Evolutionary conservation across 2,329 filamentous ascomycete genomes (phyloP).

Genomic region (Keithomyces neogunnii): DNA sequence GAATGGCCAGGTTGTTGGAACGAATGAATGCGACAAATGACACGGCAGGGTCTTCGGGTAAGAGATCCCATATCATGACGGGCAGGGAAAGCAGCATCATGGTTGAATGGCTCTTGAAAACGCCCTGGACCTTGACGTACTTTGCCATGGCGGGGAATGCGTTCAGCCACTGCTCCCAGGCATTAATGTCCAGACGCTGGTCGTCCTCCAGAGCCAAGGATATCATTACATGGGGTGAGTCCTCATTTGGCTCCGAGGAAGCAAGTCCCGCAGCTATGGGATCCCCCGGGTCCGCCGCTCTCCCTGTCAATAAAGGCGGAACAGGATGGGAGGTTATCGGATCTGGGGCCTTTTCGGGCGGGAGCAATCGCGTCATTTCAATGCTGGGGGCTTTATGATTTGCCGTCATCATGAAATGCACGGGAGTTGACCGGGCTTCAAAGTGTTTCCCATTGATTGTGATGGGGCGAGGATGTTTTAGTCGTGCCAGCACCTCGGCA

Average conservation of each 20-base stretch:
- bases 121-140: constrained; percentile 51
- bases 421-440: constrained; percentile 49
- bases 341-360: constrained; percentile 16
- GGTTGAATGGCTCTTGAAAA: constrained; percentile 54
- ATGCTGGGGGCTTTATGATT: constrained; percentile 52
- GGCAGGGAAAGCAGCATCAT: constrained; percentile 49
- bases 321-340: constrained; percentile 14
- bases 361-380: constrained; percentile 35
- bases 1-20: constrained; percentile 43
- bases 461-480: constrained; percentile 51
- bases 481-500: constrained; percentile 48
- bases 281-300: constrained; percentile 16
- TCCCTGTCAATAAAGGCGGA: constrained; percentile 15
- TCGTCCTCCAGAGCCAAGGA: constrained; percentile 51
- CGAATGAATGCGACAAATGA: constrained; percentile 51
- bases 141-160: constrained; percentile 49
- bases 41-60: constrained; percentile 48
- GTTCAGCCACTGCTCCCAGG: constrained; percentile 50
- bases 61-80: constrained; percentile 50
- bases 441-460: constrained; percentile 49
- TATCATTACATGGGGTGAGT: constrained; percentile 52
- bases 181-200: constrained; percentile 46
- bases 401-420: constrained; percentile 56
- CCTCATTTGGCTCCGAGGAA: constrained; percentile 40
- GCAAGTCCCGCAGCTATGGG: constrained; percentile 17